Evolutionary conservation across 2,329 filamentous ascomycete species (phyloP).

Genomic region (Ophiocordyceps camponoti-rufipedis): DNA sequence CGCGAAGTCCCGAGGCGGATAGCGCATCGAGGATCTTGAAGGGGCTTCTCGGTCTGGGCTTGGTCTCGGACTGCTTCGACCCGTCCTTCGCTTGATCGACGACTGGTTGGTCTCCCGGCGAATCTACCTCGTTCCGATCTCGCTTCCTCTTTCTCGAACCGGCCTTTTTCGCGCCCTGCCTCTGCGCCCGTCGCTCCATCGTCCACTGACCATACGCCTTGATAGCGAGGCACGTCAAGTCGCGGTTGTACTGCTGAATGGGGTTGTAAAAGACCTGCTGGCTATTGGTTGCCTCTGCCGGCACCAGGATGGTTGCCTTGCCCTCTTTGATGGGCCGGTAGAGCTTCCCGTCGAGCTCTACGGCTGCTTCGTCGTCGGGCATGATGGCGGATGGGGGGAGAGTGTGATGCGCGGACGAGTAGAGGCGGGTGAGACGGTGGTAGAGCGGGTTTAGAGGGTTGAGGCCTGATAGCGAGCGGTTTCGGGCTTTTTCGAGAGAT

Average conservation of each 20-base stretch:
- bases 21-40: conserved; percentile 90
- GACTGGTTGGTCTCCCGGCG: not conserved
- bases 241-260: conserved; percentile 96
- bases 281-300: conserved; percentile 25
- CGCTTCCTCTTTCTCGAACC: conserved; percentile 32
- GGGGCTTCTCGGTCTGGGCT: conserved; percentile 12
- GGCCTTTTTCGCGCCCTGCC: conserved; percentile 13
- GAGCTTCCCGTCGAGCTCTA: conserved; percentile 23
- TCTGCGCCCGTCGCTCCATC: conserved; percentile 25
- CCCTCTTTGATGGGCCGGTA: conserved; percentile 36
- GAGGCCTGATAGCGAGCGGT: no score
- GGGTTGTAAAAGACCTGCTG: conserved; percentile 96
- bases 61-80: not conserved
- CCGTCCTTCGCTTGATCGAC: not conserved
- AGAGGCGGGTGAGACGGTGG: not conserved
- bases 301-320: conserved; percentile 37
- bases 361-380: conserved; percentile 6
- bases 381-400: conserved; percentile 1
- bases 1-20: conserved; percentile 82
- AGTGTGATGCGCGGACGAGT: not conserved
- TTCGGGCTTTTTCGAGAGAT: no score
- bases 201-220: conserved; percentile 64
- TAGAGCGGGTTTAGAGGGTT: not conserved
- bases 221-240: conserved; percentile 83
- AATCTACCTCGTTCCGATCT: conserved; percentile 6